phyloP scores from a whole-genome alignment of 2,329 filamentous ascomycete species.

The Calonectria henricotiae region DNA sequence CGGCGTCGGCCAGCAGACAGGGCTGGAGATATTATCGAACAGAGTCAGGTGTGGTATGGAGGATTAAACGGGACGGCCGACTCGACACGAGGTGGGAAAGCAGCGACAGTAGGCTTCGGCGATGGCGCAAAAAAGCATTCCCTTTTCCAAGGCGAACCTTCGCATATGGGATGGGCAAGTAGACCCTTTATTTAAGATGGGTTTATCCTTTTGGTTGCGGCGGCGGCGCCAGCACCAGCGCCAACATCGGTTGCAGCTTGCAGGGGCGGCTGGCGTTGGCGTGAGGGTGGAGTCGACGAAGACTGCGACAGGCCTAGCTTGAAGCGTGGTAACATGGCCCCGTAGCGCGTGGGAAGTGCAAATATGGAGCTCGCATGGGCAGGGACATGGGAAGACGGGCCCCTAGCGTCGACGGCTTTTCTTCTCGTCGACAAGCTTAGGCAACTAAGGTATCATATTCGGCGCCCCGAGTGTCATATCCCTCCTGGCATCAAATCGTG shows the following conservation, averaged over 20 bases:
- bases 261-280: slow-evolving; percentile 42
- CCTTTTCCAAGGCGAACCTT: slow-evolving; percentile 26
- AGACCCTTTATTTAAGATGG: slow-evolving; percentile 38
- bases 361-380: slow-evolving; percentile 23
- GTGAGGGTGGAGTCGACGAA: slow-evolving; percentile 44
- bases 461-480: slow-evolving; percentile 12
- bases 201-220: slow-evolving; percentile 36
- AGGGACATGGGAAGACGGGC: slow-evolving; percentile 28
- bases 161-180: slow-evolving; percentile 28
- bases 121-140: slow-evolving; percentile 36
- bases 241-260: slow-evolving; percentile 34
- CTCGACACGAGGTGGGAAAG: background rate
- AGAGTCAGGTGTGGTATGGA: slow-evolving; percentile 31
- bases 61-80: slow-evolving; percentile 17
- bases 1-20: slow-evolving; percentile 15
- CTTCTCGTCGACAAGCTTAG: slow-evolving; percentile 23
- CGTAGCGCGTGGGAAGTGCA: slow-evolving; percentile 28
- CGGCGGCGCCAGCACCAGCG: slow-evolving; percentile 30
- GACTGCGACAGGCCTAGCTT: slow-evolving; percentile 23
- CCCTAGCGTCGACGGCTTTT: slow-evolving; percentile 33
- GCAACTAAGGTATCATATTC: slow-evolving; percentile 24
- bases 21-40: slow-evolving; percentile 20
- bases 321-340: slow-evolving; percentile 33
- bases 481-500: slow-evolving; percentile 24
- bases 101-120: slow-evolving; percentile 25